Percentiles rank a stretch among this genome's conserved stretches.
Conservation (phyloP, 2,329 filamentous ascomycete genomes). For the Ceratocystis destructans region DNA sequence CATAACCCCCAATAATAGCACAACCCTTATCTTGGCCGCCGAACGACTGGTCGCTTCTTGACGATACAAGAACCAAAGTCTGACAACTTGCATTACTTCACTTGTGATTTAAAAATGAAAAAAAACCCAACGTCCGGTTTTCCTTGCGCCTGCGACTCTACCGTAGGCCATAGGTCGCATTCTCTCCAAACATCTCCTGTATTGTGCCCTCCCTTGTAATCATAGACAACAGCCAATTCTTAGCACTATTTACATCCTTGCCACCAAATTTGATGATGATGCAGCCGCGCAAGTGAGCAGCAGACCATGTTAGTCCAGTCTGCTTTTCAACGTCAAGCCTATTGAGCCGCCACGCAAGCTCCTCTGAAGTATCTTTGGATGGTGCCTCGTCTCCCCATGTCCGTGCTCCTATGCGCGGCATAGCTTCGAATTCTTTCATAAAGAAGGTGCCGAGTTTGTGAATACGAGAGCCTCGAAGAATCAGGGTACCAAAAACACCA, state of each 20-base stretch:
- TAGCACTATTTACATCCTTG: conserved; percentile 63
- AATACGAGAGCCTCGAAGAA: conserved; percentile 62
- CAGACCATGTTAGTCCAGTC: conserved; percentile 63
- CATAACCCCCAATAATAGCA: background rate
- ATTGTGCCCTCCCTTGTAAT: conserved; percentile 62
- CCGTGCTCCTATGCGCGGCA: conserved; percentile 70
- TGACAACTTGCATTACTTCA: background rate
- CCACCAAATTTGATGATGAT: conserved; percentile 87
- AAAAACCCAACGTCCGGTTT: background rate
- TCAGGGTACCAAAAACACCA: conserved; percentile 70
- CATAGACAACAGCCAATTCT: conserved; percentile 67
- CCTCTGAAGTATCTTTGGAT: conserved; percentile 26
- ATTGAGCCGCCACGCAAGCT: conserved; percentile 39
- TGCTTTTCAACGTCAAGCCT: conserved; percentile 46
- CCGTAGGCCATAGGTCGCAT: conserved; percentile 62
- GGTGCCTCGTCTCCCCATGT: conserved; percentile 40
- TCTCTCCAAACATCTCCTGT: conserved; percentile 57
- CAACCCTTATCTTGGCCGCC: background rate
- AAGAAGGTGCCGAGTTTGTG: conserved; percentile 57
- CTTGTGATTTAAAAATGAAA: background rate
- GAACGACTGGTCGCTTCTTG: background rate
- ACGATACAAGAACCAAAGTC: background rate
- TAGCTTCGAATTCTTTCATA: conserved; percentile 58
- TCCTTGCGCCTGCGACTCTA: conserved; percentile 24
- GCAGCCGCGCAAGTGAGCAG: conserved; percentile 65